phyloP scores from a whole-genome alignment of 2,329 filamentous ascomycete species.

The Herpotrichia juniperi region DNA sequence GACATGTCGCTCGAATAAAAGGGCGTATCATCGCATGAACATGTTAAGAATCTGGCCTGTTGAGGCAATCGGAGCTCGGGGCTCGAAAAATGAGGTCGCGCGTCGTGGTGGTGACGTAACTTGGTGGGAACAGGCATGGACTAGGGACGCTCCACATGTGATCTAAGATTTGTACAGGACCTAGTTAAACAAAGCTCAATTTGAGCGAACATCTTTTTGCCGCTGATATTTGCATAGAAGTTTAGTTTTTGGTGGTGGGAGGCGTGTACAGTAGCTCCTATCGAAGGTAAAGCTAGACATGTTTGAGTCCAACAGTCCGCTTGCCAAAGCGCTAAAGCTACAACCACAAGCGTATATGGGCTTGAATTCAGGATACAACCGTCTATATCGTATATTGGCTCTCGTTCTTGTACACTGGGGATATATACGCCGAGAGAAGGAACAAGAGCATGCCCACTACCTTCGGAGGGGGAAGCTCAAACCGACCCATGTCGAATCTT shows the following conservation, averaged over 20 bases:
- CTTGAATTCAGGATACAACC: not conserved
- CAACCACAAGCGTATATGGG: too few relatives aligned
- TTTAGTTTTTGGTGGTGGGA: too few relatives aligned
- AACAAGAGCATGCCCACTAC: not conserved
- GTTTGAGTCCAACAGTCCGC: too few relatives aligned
- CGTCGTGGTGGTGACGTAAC: conserved; percentile 10
- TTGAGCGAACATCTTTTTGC: not conserved
- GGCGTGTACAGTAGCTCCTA: too few relatives aligned
- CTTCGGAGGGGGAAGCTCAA: not conserved
- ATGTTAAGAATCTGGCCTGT: conserved; percentile 16
- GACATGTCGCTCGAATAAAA: conserved; percentile 29
- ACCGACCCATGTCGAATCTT: not conserved
- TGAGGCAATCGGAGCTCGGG: not conserved
- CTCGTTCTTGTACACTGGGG: not conserved
- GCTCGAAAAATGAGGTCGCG: conserved; percentile 4
- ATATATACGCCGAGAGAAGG: not conserved
- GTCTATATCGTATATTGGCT: not conserved
- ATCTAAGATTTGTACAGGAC: conserved; percentile 1
- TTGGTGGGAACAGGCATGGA: not conserved
- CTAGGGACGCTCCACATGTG: not conserved
- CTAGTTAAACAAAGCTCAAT: not conserved
- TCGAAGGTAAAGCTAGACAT: too few relatives aligned
- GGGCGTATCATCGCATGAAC: conserved; percentile 38
- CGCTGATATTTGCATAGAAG: not conserved
- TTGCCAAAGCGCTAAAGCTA: too few relatives aligned